A percentile compares a stretch with the other conserved stretches of the same genome.
phyloP scores from a whole-genome alignment of 495 filamentous ascomycete genomes.

The Podospora sp. region DNA sequence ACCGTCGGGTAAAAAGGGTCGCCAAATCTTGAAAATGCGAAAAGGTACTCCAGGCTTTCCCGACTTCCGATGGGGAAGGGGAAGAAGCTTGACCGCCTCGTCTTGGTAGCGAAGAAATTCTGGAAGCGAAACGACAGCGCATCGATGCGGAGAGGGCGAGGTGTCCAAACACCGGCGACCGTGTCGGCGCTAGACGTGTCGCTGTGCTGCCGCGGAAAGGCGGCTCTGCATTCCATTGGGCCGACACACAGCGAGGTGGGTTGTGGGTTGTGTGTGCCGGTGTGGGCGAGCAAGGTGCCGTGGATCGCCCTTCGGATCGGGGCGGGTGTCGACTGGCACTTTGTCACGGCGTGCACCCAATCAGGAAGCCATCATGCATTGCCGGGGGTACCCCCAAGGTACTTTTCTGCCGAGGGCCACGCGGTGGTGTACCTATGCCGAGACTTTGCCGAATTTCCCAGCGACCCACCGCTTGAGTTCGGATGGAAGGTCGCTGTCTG shows the following conservation, averaged over 20 bases:
- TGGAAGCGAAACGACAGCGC: neutral
- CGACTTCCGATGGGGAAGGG: neutral
- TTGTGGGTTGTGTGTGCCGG: neutral
- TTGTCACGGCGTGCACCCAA: slow-evolving; percentile 3
- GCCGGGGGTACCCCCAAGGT: neutral
- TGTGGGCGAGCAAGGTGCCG: neutral
- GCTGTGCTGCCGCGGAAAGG: slow-evolving; percentile 1
- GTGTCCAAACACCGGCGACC: neutral
- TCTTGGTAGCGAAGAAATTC: neutral
- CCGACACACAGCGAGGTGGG: neutral
- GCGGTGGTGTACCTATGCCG: neutral
- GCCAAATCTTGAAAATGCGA: neutral
- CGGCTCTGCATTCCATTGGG: slow-evolving; percentile 4
- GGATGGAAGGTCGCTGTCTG: neutral
- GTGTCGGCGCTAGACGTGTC: neutral
- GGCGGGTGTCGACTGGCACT: neutral
- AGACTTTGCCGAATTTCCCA: neutral
- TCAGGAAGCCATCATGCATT: slow-evolving; percentile 1
- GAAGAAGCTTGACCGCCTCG: neutral
- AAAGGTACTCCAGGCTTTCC: neutral
- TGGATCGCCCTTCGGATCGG: neutral
- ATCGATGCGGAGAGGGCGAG: neutral
- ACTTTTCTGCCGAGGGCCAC: neutral
- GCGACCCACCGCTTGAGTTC: neutral
- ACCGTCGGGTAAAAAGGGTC: neutral